phyloP scores from a whole-genome alignment of 352 stramenopile genomes.

The Globisporangium acanthophoron region DNA sequence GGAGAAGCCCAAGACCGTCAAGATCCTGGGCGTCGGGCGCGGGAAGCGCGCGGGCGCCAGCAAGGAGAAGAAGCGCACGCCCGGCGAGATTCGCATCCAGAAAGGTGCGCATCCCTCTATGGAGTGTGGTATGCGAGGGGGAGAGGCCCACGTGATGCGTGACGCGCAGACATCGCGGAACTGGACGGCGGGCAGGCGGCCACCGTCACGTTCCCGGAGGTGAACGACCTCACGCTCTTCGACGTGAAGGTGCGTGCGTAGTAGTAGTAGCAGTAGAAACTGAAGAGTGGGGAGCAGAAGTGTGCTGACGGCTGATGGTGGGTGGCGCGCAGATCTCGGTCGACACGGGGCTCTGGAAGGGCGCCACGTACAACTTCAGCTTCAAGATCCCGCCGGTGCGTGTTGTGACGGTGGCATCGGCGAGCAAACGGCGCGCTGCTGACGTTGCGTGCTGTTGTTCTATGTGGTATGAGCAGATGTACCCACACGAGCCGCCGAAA shows the following conservation, averaged over 20 bases:
- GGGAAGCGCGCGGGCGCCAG: slow-evolving; percentile 55
- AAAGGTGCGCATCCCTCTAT: slow-evolving; percentile 76
- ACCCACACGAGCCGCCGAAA: slow-evolving; percentile 97
- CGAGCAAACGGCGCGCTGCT: not conserved
- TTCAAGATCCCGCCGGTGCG: slow-evolving; percentile 95
- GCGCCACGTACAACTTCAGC: slow-evolving; percentile 95
- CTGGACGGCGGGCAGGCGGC: slow-evolving; percentile 96
- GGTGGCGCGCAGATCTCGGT: slow-evolving; percentile 75
- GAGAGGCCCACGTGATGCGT: not conserved
- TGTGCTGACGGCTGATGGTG: slow-evolving; percentile 21
- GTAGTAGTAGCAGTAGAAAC: not conserved
- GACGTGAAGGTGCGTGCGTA: slow-evolving; percentile 63
- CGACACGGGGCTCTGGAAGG: slow-evolving; percentile 96
- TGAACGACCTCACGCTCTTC: slow-evolving; percentile 95
- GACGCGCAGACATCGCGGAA: slow-evolving; percentile 92
- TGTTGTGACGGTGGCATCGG: not conserved
- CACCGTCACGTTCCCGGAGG: slow-evolving; percentile 93
- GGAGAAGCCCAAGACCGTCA: slow-evolving; percentile 70
- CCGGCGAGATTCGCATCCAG: slow-evolving; percentile 97
- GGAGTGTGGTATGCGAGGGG: not conserved
- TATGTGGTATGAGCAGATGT: slow-evolving; percentile 42
- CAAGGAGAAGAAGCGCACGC: slow-evolving; percentile 92
- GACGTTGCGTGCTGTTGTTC: slow-evolving; percentile 1
- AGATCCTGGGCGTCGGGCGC: slow-evolving; percentile 79
- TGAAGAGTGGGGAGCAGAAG: not conserved